phyloP scores from a whole-genome alignment of 169 alveolate species.

The Eimeria tenella region DNA sequence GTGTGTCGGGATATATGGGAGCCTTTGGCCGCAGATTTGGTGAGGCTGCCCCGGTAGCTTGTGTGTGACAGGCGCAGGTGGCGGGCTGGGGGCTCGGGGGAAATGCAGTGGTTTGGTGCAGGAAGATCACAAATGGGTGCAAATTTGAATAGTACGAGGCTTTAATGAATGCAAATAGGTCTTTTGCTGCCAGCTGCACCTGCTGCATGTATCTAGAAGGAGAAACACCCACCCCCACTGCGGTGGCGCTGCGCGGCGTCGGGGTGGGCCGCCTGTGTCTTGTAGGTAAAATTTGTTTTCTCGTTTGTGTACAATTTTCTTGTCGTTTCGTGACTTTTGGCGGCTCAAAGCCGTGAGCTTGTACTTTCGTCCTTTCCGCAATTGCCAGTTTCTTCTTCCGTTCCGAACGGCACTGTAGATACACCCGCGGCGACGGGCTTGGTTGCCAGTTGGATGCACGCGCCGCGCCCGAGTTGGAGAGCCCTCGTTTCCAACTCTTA shows the following conservation, averaged over 20 bases:
- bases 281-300: conserved; percentile 13
- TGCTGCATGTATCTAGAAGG: background rate
- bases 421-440: background rate
- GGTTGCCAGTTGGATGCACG: conserved; percentile 37
- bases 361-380: background rate
- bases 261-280: conserved; percentile 48
- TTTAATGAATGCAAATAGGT: background rate
- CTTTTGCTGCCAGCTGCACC: background rate
- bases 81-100: background rate
- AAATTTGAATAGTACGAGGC: background rate
- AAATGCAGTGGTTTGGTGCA: background rate
- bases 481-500: background rate
- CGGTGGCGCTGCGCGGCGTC: conserved; percentile 34
- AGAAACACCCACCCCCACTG: conserved; percentile 57
- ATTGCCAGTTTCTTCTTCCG: background rate
- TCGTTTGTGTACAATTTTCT: conserved; percentile 1
- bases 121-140: background rate
- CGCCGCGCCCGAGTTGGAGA: conserved; percentile 10
- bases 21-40: background rate
- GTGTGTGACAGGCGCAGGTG: conserved; percentile 6
- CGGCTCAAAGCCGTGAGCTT: conserved; percentile 44
- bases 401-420: background rate
- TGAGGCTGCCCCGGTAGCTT: background rate
- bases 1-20: too few species aligned
- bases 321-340: conserved; percentile 31